Evolutionary conservation across 768 basidiomycete species (phyloP).

Genomic region (Clavulina sp.): DNA sequence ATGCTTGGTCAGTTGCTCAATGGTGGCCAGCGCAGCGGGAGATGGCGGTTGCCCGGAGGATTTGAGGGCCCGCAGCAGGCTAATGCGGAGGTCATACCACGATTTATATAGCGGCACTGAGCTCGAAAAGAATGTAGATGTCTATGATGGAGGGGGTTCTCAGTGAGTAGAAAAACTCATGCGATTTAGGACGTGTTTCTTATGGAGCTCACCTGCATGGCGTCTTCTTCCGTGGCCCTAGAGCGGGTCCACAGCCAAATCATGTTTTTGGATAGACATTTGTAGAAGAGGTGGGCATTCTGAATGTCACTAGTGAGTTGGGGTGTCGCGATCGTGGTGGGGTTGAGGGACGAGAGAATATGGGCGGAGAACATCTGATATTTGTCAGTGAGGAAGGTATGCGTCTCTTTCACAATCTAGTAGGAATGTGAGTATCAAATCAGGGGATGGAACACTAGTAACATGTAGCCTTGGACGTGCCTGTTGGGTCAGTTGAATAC

Average conservation of each 20-base stretch:
- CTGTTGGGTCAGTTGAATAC: constrained; percentile 45
- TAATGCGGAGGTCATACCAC: constrained; percentile 40
- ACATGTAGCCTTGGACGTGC: constrained; percentile 28
- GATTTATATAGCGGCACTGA: constrained; percentile 38
- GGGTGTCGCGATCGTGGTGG: constrained; percentile 22
- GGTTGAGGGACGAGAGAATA: constrained; percentile 20
- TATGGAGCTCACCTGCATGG: constrained; percentile 6
- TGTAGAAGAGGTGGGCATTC: constrained; percentile 54
- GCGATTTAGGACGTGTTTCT: neutral
- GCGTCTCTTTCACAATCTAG: constrained; percentile 39
- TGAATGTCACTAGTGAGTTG: constrained; percentile 30
- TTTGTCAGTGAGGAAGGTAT: constrained; percentile 37
- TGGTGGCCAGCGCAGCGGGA: constrained; percentile 25
- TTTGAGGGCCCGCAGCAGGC: constrained; percentile 23
- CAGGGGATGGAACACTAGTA: constrained; percentile 2
- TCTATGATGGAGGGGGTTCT: no score
- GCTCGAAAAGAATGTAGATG: constrained; percentile 41
- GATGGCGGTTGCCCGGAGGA: constrained; percentile 15
- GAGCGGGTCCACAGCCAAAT: constrained; percentile 50
- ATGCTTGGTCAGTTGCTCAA: constrained; percentile 49
- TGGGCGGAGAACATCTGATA: constrained; percentile 38
- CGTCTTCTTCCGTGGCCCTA: constrained; percentile 25
- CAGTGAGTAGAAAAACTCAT: neutral
- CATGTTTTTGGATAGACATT: constrained; percentile 52
- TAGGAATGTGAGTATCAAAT: neutral